Percentiles rank a stretch among this genome's conserved stretches.
phyloP scores from a whole-genome alignment of 1,139 yeast species.

The Yamadazyma taylorii region DNA sequence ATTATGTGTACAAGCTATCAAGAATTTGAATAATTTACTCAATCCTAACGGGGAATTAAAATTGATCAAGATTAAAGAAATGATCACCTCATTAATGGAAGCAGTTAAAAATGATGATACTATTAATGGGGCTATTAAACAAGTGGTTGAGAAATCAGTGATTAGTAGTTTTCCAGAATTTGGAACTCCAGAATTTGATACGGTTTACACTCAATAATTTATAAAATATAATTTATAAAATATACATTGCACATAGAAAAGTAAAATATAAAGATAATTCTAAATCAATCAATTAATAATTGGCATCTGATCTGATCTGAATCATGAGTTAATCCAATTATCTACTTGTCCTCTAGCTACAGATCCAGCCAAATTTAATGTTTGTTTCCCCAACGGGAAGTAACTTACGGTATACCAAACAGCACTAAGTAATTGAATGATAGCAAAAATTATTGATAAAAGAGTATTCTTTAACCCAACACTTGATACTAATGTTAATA shows the following conservation, averaged over 20 bases:
- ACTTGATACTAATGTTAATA: slow-evolving; percentile 49
- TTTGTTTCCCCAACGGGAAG: slow-evolving; percentile 61
- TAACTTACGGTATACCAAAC: slow-evolving; percentile 61
- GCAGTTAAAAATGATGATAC: slow-evolving; percentile 25
- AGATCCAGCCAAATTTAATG: slow-evolving; percentile 51
- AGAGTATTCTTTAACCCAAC: slow-evolving; percentile 48
- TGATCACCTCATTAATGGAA: slow-evolving; percentile 26
- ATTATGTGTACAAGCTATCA: slow-evolving; percentile 46
- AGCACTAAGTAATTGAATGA: slow-evolving; percentile 51
- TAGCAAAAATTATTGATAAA: slow-evolving; percentile 51
- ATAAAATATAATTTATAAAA: too few relatives aligned
- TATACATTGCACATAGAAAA: too few relatives aligned
- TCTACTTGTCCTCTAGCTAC: slow-evolving; percentile 62
- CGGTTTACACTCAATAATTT: neutral
- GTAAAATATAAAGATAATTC: too few relatives aligned
- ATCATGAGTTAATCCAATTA: slow-evolving; percentile 50
- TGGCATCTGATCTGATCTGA: too few relatives aligned
- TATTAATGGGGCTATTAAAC: slow-evolving; percentile 41
- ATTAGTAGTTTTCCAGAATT: slow-evolving; percentile 32
- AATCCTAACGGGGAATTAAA: slow-evolving; percentile 21
- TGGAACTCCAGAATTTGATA: slow-evolving; percentile 3
- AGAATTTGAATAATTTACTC: slow-evolving; percentile 34
- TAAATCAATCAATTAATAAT: too few relatives aligned
- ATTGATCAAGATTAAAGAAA: slow-evolving; percentile 23
- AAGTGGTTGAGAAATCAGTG: slow-evolving; percentile 47